Percentiles rank a stretch among this genome's conserved stretches.
These are phyloP conservation scores for Closterium sp. DNA, from an alignment of 139 green algal species.

Conservation along the genomic window DNA sequence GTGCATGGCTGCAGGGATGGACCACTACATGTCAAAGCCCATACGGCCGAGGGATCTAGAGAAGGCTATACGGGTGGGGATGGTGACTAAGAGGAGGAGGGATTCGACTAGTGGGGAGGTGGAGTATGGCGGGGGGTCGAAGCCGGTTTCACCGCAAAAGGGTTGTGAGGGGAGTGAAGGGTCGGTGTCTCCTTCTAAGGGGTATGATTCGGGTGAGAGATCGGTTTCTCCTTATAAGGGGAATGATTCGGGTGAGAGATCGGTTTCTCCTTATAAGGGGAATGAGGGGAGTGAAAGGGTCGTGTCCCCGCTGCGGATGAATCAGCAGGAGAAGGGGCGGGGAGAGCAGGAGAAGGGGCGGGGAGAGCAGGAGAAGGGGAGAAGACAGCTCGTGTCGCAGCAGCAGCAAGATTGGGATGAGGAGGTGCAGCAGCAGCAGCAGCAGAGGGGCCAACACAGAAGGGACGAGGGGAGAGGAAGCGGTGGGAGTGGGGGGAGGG, in stretches of 20 bases:
- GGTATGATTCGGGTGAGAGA: not conserved
- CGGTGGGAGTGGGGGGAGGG: not conserved
- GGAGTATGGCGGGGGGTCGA: not conserved
- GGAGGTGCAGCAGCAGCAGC: not conserved
- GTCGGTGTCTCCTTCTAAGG: not conserved
- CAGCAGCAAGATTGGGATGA: too few relatives aligned
- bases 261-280: not conserved
- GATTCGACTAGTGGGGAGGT: not conserved
- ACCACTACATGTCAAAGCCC: constrained; percentile 17
- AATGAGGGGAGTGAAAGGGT: not conserved
- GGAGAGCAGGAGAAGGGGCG: not conserved
- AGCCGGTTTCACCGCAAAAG: not conserved
- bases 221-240: not conserved
- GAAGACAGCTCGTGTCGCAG: too few relatives aligned
- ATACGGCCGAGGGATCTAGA: constrained; percentile 8
- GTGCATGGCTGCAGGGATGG: constrained; percentile 8
- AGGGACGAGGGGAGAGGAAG: not conserved
- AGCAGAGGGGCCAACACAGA: not conserved
- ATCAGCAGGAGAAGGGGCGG: not conserved
- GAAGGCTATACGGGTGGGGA: not conserved
- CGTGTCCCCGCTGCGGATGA: not conserved
- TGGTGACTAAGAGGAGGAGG: not conserved
- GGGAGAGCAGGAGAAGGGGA: not conserved
- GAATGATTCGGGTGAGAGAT: not conserved
- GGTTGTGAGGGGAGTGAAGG: not conserved